Percentiles rank a stretch among this genome's conserved stretches.
Evolutionary conservation across 164 flowering plant species (phyloP).

Genomic region (Paratinospora sagittata): DNA sequence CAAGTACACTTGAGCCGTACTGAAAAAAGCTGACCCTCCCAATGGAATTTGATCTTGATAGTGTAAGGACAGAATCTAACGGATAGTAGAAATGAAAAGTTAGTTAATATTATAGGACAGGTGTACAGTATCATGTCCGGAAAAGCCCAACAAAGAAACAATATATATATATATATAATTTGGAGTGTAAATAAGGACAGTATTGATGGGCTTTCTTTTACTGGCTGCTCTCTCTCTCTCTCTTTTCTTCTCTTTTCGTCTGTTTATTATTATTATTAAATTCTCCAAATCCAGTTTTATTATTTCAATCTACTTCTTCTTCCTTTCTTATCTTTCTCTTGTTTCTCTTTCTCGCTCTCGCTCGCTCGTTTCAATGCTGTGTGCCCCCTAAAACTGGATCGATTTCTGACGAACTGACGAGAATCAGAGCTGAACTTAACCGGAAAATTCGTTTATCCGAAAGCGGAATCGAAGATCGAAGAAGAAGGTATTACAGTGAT

Average conservation of each 20-base stretch:
- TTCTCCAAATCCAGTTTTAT: not conserved
- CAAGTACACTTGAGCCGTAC: not conserved
- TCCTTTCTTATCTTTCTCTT: not conserved
- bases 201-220: not conserved
- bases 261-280: not conserved
- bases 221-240: not conserved
- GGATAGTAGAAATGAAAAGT: not conserved
- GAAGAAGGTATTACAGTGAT: not conserved
- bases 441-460: not conserved
- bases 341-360: not conserved
- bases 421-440: constrained; percentile 7
- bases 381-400: constrained; percentile 5
- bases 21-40: not conserved
- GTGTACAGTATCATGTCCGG: not conserved
- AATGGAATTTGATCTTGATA: no score
- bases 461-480: not conserved
- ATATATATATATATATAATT: not conserved
- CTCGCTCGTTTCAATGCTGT: constrained; percentile 3
- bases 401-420: not conserved
- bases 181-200: not conserved
- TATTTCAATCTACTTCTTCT: not conserved
- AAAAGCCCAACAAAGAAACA: not conserved
- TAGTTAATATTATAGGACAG: not conserved
- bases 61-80: no score
- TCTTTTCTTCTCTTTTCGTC: not conserved